Base-by-base conservation (phyloP, 2,329 filamentous ascomycete genomes). In the Fusarium sp. region DNA sequence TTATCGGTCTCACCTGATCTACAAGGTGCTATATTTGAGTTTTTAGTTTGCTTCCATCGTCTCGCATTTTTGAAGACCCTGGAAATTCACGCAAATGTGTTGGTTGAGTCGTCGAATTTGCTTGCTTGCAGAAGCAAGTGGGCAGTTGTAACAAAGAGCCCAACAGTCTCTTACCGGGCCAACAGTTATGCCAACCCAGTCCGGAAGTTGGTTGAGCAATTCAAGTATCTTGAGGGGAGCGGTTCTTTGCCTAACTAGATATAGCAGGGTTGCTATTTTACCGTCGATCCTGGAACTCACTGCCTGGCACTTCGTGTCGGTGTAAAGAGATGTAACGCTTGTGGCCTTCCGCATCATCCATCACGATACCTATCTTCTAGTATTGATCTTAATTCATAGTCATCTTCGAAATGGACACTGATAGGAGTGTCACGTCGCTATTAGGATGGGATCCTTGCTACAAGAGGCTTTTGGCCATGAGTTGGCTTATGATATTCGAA, bases 1-100 rank as follows among this genome's bases (percentile, higher is more conserved):
- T 53, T 46, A 31, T 28, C 37, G 37, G 52, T 59, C 72, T 75
- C 72, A 74, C 72, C 70, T 75, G 72, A 74, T 71, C 41, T 44
- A 39, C 47, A 60, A 33, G 18, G 29, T 35, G 43, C 59, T 29
- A 38, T 29, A 29, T 31, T 39, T 28, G n/a, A 18, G 43, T 31
- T 15, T 26, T 37, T 38, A 46, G 13, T 26, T 28, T 49, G 28
- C 41, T 50, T 21, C 28, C 21, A 37, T 33, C 21, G n/a, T 44
- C 26, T 46, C 26, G 29, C 49, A 31, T 52, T 31, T 48, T 47
- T 24, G 42, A 42, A 42, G 23, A 33, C 31, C 24, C 42, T 56
- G 29, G 44, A 52, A 55, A 65, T 46, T 31, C 47, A 60, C 24
- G 28, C 58, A 47, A 52, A 54, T 28, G 29, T 64, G 63, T 69